Evolutionary conservation across 202 grass and related monocot genomes (phyloP).

Genomic region (Brachypodium distachyon): DNA sequence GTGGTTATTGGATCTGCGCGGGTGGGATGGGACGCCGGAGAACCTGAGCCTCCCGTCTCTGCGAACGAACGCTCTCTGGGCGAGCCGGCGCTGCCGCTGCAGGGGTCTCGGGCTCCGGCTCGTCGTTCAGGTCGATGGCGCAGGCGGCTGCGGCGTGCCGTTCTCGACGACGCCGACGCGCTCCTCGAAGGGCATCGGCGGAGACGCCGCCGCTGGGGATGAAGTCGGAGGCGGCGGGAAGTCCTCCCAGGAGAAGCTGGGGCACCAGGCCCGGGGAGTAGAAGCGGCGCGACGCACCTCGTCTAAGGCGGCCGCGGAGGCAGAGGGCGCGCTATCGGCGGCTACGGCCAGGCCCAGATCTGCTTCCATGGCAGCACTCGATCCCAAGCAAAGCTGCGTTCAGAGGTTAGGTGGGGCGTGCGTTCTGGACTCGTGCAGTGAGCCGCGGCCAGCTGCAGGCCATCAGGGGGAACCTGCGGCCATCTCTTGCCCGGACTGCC

Average conservation of each 20-base stretch:
- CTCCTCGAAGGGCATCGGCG: background rate
- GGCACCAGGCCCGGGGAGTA: conserved; percentile 21
- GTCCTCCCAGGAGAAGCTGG: conserved; percentile 67
- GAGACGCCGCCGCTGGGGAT: background rate
- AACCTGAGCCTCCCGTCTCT: no score
- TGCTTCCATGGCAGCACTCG: no score
- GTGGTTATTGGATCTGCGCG: no score
- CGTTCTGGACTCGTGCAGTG: no score
- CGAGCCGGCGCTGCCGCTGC: background rate
- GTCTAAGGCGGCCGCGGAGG: background rate
- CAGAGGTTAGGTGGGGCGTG: no score
- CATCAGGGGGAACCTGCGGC: no score
- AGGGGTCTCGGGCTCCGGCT: conserved; percentile 38
- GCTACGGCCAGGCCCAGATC: conserved; percentile 12
- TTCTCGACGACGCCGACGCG: background rate
- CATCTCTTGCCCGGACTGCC: no score
- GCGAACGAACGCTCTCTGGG: background rate
- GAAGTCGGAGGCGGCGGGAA: background rate
- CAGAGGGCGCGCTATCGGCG: conserved; percentile 7
- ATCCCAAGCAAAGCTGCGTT: no score
- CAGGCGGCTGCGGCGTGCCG: background rate
- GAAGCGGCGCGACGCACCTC: conserved; percentile 37
- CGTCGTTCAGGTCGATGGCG: conserved; percentile 50
- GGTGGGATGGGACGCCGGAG: no score
- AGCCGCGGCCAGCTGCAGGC: no score